Base-by-base conservation (phyloP, 805 yeast species). In the Myxozyma nipponensis region DNA sequence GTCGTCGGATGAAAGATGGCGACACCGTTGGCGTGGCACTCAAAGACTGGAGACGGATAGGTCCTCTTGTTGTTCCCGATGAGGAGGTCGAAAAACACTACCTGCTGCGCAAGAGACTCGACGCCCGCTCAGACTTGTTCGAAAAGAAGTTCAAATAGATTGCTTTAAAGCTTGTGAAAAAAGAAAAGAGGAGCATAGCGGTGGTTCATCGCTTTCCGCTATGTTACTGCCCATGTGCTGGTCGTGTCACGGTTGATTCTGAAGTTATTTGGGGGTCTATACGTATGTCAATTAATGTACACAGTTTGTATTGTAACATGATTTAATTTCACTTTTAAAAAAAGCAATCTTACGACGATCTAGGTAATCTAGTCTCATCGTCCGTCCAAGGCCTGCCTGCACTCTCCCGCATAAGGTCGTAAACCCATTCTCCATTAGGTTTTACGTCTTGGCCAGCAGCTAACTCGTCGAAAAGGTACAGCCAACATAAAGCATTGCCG, bases 1-100 rank as follows among this genome's bases (percentile, higher is more conserved):
- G 57, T 26, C 52, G 58, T 2, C 56, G 58, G 25, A 54, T 54
- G 58, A 54, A 54, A 36, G 43, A 47, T 6, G 58, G 58, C 38
- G 58, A 54, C 28, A 54, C 58, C 25, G 56, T 54, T 26, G 58
- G 54, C 3, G 57, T 47, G 24, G 58, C 58, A n/a, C 49, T 54
- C 22, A 53, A 52, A 26, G 58, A 54, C 36, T 57, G 57, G 58
- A 43, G 60, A 42, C 36, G 56, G 18, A 41, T 46, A 5, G 60
- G 60, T 28, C 52, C 60, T 15, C 47, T 51, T 23, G 51, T 48
- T n/a, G 39, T 50, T 30, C 18, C 46, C 7, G 5, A 49, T 10
- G 34, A 26, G 13, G 59, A 57, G 30, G 51, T 57, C 15, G 46
- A 45, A 36, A 30, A 42, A 41, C 32, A 43, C 38, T 55, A 55